Conservation (phyloP, 257 asterid genomes). For the Solanum lycopersicoides region DNA sequence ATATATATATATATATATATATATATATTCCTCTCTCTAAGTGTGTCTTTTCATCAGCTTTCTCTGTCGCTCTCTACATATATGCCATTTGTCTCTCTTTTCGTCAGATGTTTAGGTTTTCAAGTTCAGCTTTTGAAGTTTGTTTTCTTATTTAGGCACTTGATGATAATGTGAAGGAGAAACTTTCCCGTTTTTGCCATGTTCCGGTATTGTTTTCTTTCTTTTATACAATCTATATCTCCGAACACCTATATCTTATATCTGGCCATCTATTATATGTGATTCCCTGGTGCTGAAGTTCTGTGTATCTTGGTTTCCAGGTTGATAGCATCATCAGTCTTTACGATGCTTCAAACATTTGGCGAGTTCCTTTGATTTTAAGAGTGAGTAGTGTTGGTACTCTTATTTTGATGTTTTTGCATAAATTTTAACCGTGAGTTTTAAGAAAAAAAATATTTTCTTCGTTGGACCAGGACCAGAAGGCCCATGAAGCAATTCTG, state of each 20-base stretch:
- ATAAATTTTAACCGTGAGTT: not conserved
- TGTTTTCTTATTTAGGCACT: constrained; percentile 15
- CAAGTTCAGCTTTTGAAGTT: not conserved
- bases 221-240: not conserved
- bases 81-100: not conserved
- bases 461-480: constrained; percentile 42
- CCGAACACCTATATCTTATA: not conserved
- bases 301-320: constrained; percentile 16
- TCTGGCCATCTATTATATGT: not conserved
- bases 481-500: constrained; percentile 72
- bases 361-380: constrained; percentile 66
- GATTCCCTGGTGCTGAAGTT: not conserved
- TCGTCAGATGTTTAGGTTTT: not conserved
- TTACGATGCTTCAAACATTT: constrained; percentile 61
- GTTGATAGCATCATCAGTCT: constrained; percentile 51
- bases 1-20: not conserved
- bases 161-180: constrained; percentile 20
- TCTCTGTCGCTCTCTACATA: no score
- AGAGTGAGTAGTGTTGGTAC: constrained; percentile 28
- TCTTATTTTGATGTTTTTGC: not conserved
- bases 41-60: not conserved
- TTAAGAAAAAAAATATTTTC: not conserved
- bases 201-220: constrained; percentile 38
- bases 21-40: not conserved
- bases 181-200: constrained; percentile 29